Evolutionary conservation across 495 filamentous ascomycete genomes (phyloP).

Genomic region (Platismatia glauca): DNA sequence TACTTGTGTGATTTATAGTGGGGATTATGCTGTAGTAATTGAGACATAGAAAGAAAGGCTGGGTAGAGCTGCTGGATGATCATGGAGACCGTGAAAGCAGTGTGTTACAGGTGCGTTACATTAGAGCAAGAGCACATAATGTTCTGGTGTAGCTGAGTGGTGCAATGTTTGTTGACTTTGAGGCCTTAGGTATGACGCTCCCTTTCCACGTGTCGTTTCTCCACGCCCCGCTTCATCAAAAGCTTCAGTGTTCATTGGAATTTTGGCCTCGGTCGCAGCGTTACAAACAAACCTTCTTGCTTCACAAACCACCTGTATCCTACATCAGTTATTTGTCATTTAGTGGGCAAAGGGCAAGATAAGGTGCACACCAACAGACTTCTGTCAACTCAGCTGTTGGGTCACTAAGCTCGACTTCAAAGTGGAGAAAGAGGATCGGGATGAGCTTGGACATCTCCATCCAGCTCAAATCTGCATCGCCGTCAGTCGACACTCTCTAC

Average conservation of each 20-base stretch:
- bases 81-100: too few species aligned
- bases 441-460: constrained; percentile 29
- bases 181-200: not conserved
- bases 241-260: not conserved
- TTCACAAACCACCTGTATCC: constrained; percentile 20
- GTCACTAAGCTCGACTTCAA: constrained; percentile 23
- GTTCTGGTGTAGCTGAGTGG: not conserved
- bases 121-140: too few species aligned
- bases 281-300: constrained; percentile 19
- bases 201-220: not conserved
- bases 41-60: not conserved
- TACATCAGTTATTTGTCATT: not conserved
- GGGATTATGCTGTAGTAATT: not conserved
- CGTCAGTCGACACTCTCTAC: not conserved
- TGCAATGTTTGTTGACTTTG: not conserved
- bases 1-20: not conserved
- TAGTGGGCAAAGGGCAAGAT: not conserved
- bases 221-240: not conserved
- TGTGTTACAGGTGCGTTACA: too few species aligned
- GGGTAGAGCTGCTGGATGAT: not conserved
- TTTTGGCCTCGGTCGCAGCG: not conserved
- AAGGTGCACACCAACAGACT: constrained; percentile 7
- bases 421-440: constrained; percentile 26
- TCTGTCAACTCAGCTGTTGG: constrained; percentile 23
- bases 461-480: constrained; percentile 20